Base-by-base conservation (phyloP, 1,284 basidiomycete genomes). In the Ceratobasidium sp. region DNA sequence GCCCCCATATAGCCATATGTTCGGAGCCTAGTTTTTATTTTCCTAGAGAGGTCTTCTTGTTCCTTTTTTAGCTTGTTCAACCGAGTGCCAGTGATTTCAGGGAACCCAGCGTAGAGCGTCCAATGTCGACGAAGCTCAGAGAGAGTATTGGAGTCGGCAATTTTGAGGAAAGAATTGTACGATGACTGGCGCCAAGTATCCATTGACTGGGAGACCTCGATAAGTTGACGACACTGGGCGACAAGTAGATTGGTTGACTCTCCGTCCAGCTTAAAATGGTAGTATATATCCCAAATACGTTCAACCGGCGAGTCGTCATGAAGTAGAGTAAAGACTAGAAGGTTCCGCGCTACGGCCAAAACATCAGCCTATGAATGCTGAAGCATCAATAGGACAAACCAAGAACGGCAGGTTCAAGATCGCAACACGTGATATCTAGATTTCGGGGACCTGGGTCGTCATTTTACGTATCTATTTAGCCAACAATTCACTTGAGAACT, bases 401-500 rank as follows among this genome's bases (percentile, higher is more conserved):
- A 0, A 66, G 21, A 1, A 66, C 26, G 1, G 49, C 63, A 2
- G 87, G 84, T 49, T 90, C 88, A 18, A 82, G 76, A 78, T 90
- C 88, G 72, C 85, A 87, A 72, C 88, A 90, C 0, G 88, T 89
- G 72, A 89, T 82, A 75, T 89, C 88, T 18, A 88, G 76, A 13
- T 74, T 78, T n/a, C 85, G 83, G 6, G 77, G 69, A 28, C 73
- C 83, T 84, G 73, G 6, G 6, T 28, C 2, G n/a, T n/a, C n/a
- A n/a, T n/a, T n/a, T n/a, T n/a, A n/a, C n/a, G n/a, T 8, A 50
- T n/a, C 47, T 35, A 49, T 28, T 50, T 23, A 44, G 44, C 47
- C 14, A 58, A n/a, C 21, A 32, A 30, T n/a, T 18, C 11, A 18
- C 16, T 16, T 35, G 13, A 23, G 18, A n/a, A 5, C 55, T 7